Evolutionary conservation across 495 filamentous ascomycete species (phyloP), one percentile per base, ranked within the genome.

Genomic region (Aspergillus ellipticus): DNA sequence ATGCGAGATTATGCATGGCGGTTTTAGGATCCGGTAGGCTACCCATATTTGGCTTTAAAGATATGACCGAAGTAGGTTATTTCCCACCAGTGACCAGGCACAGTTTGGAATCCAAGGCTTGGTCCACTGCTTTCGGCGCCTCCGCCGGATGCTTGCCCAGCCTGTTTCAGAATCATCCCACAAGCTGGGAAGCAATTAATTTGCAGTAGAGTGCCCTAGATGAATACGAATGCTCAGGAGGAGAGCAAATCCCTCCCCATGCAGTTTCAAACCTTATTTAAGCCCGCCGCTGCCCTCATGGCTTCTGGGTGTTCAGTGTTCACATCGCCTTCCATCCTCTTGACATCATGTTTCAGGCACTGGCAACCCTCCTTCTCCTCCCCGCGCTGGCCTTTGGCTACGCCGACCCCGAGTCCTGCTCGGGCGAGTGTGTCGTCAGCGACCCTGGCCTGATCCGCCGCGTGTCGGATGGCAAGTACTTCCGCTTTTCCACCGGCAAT

Each of bases 401-500:
- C 59, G 68, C 76, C 13, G 76, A 81, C 53, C 84, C 84, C 0
- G 73, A 78, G 10, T 58, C 79, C 9, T 88, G 86, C 67, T 75
- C 72, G 10, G 85, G 85, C 22, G 69, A 71, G 20, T 89, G 86
- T 71, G 78, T 69, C 55, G 68, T 79, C 26, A 84, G 89, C 50
- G 87, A 90, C 59, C 85, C 85, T 16, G 69, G 81, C 31, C 73
- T 90, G 53, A 82, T 87, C 56, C 79, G 79, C 33, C 82, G 87
- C 52, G 62, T 67, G 28, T 78, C 74, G 3, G 87, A 90, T 65
- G 85, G 86, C 16, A 84, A 71, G 2, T 92, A 89, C 71, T 92
- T 85, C 72, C 83, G 85, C 41, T 90, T 89, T 71, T 80, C 80
- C 1, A 90, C 88, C 0, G 81, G 82, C 24, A 80, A 76, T 19